Base-by-base conservation (phyloP, 2,329 filamentous ascomycete species). In the Fusarium drepaniforme region DNA sequence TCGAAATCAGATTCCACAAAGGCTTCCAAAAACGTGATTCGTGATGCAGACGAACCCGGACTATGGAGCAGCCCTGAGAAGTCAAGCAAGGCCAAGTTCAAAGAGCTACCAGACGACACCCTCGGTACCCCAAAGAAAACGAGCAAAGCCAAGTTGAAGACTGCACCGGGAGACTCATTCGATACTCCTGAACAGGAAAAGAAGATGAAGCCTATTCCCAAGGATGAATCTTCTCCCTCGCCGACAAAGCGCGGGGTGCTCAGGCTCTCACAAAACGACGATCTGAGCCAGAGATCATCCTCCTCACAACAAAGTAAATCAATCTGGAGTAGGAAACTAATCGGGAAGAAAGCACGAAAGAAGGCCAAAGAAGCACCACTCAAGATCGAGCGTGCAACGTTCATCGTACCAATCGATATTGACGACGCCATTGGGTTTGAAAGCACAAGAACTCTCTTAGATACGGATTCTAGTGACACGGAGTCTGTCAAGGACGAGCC, bases 391-490 rank as follows among this genome's bases (percentile, higher is more conserved):
- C 66, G 72, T 40, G 44, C 53, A n/a, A 37, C 49, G 12, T 74
- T 75, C 23, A 49, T 71, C 37, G 35, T 60, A 18, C 72, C 72
- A 37, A 13, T 57, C 16, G 62, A 64, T 18, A 57, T 75, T n/a
- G 72, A 75, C 69, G 46, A 56, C 18, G 25, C 30, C 15, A 25
- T 63, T 44, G 23, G 13, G 23, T 30, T 56, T n/a, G 57, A 23
- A 21, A 73, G 73, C 25, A 68, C 67, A 6, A 68, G 56, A 44
- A 21, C 64, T 30, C 56, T 79, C 9, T 77, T 74, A 18, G 74
- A 77, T 56, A 51, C 69, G 25, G 77, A 78, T 44, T 63, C 57
- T 35, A 70, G 59, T 40, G 67, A 70, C 25, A 58, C 58, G 18
- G 59, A 67, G 61, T 62, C 66, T 9, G 65, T 40, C 12, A 56